Evolutionary conservation across 768 basidiomycete genomes (phyloP).

Genomic region (Podaxis carcinomalis): DNA sequence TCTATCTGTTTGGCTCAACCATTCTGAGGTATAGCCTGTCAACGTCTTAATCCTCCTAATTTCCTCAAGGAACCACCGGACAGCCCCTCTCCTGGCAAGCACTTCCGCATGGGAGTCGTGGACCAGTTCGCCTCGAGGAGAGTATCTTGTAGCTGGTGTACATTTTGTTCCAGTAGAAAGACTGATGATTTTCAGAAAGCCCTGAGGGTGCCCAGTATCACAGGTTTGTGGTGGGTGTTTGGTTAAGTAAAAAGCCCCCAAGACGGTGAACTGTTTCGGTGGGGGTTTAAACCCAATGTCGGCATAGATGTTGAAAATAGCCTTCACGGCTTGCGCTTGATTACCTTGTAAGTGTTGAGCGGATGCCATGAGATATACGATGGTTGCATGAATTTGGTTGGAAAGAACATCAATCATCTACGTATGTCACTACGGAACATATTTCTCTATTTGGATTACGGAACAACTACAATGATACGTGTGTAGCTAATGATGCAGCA

Average conservation of each 20-base stretch:
- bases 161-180: conserved; percentile 86
- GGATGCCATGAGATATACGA: neutral
- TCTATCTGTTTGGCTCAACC: neutral
- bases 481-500: neutral
- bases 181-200: conserved; percentile 52
- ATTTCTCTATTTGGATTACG: neutral
- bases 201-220: neutral
- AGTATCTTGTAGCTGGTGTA: conserved; percentile 58
- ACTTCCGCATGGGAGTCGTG: conserved; percentile 94
- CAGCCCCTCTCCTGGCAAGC: conserved; percentile 74
- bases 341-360: neutral
- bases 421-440: neutral
- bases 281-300: conserved; percentile 48
- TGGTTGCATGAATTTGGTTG: neutral
- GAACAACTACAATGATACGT: neutral
- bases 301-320: conserved; percentile 40
- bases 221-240: conserved; percentile 15
- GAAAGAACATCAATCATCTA: neutral
- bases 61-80: conserved; percentile 80
- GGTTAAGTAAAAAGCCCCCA: conserved; percentile 51
- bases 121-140: conserved; percentile 68
- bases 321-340: conserved; percentile 17
- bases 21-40: conserved; percentile 30
- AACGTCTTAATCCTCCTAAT: conserved; percentile 32
- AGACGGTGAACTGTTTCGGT: conserved; percentile 55